Evolutionary conservation across 192 early-diverging fungal species (phyloP), one percentile per base, ranked within the genome.

Genomic region (Backusella australiensis): DNA sequence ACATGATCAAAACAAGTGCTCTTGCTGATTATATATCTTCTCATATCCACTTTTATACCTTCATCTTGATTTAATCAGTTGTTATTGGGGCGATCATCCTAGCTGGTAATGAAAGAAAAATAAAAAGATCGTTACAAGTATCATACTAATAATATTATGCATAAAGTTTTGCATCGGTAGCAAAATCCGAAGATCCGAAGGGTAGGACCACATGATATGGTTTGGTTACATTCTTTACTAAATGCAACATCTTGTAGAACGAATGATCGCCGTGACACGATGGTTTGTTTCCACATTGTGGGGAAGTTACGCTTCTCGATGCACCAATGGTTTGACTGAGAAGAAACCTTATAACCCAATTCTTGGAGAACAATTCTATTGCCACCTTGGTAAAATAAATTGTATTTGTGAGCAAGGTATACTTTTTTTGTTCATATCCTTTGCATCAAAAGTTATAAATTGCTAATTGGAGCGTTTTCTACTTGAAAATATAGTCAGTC

Each of bases 271-370:
- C 56, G 89, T 90, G n/a, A 85, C 90, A 23, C 86, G 89, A 52
- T 95, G 94, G 94, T 95, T 92, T 76, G 86, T 95, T 63, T 94
- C 93, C 39, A 94, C 94, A 34, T 85, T 95, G 21, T 93, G 90
- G 73, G 94, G 94, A 63, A 90, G 88, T 69, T 94, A 91, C 81
- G 87, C 92, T 67, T 90, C 88, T 49, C 90, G 93, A 36, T 88
- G 89, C 53, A 75, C 76, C n/a, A 88, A 89, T 72, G 90, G 89
- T 8, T 86, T 90, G 80, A 90, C 82, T 73, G 94, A 95, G 73
- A 94, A 94, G 70, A 92, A 90, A 75, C 94, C 94, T 8, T 94
- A 91, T 76, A 83, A 83, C 15, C 82, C 82, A 42, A 85, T 91
- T 39, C 69, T 83, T 44, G 92, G 92, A 59, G 92, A 93, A 75